A percentile compares a stretch with the other conserved stretches of the same genome.
Evolutionary conservation across 2,329 filamentous ascomycete genomes (phyloP).

Genomic region (Penicillium nordicum): DNA sequence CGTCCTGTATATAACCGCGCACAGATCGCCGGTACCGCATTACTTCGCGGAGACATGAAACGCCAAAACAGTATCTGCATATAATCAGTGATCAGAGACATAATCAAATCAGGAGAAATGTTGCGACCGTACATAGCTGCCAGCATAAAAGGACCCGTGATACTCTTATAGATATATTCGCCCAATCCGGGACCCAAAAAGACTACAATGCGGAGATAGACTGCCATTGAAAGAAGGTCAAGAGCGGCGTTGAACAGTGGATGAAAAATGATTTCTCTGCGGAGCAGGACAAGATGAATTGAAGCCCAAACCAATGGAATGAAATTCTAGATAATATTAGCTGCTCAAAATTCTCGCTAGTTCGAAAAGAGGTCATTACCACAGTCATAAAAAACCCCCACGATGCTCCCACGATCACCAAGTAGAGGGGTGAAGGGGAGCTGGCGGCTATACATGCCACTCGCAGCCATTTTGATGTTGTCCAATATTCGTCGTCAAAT

Average conservation of each 20-base stretch:
- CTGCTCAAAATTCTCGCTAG: not conserved
- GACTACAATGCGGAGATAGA: too few species aligned
- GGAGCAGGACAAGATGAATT: not conserved
- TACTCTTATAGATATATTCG: not conserved
- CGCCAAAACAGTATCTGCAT: not conserved
- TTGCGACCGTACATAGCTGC: not conserved
- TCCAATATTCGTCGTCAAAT: not conserved
- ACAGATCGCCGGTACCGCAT: not conserved
- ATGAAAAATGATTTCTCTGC: not conserved
- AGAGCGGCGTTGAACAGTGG: not conserved
- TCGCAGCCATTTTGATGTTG: not conserved
- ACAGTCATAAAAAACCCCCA: not conserved
- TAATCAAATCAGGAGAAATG: not conserved
- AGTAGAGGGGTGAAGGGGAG: not conserved
- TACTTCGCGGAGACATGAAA: not conserved
- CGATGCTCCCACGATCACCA: not conserved
- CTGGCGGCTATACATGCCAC: not conserved
- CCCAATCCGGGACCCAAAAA: not conserved
- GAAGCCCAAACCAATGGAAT: not conserved
- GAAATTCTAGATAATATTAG: not conserved
- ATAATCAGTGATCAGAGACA: not conserved
- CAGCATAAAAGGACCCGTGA: not conserved
- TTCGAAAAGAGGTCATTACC: not conserved
- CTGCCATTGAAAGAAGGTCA: not conserved
- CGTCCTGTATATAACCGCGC: not conserved